Conservation (phyloP, 106 monocot species). For the Dendrobium huoshanense region DNA sequence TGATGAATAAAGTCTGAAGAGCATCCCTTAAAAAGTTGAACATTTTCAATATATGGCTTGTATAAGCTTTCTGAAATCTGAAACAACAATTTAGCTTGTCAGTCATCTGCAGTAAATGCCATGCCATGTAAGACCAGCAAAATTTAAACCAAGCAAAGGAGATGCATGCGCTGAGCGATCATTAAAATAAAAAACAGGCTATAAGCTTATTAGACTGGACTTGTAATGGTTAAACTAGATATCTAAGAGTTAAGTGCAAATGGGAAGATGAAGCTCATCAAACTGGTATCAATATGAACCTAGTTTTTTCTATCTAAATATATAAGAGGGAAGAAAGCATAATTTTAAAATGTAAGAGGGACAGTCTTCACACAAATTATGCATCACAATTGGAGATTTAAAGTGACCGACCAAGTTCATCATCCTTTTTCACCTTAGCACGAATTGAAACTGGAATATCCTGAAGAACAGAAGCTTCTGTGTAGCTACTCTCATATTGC, state of each 20-base stretch:
- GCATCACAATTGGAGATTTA: not conserved
- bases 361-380: too few species aligned
- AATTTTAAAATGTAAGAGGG: too few species aligned
- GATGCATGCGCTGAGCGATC: too few species aligned
- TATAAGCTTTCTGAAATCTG: slow-evolving; percentile 88
- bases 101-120: not conserved
- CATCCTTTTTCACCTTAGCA: slow-evolving; percentile 53
- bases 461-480: slow-evolving; percentile 72
- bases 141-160: not conserved
- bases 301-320: not conserved
- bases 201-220: not conserved
- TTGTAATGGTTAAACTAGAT: not conserved
- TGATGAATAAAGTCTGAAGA: slow-evolving; percentile 91
- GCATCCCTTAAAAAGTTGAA: slow-evolving; percentile 76
- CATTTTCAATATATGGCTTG: slow-evolving; percentile 62
- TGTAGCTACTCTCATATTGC: slow-evolving; percentile 88
- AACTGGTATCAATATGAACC: not conserved
- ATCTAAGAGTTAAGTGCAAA: not conserved
- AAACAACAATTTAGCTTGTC: slow-evolving; percentile 4
- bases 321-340: not conserved
- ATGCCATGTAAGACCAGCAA: not conserved
- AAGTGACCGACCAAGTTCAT: not conserved
- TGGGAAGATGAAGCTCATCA: slow-evolving; percentile 3
- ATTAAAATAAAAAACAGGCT: not conserved
- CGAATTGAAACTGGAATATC: slow-evolving; percentile 87